Percentiles rank a stretch among this genome's conserved stretches.
phyloP scores from a whole-genome alignment of 1,139 yeast species.

The Diutina scorzettiae region DNA sequence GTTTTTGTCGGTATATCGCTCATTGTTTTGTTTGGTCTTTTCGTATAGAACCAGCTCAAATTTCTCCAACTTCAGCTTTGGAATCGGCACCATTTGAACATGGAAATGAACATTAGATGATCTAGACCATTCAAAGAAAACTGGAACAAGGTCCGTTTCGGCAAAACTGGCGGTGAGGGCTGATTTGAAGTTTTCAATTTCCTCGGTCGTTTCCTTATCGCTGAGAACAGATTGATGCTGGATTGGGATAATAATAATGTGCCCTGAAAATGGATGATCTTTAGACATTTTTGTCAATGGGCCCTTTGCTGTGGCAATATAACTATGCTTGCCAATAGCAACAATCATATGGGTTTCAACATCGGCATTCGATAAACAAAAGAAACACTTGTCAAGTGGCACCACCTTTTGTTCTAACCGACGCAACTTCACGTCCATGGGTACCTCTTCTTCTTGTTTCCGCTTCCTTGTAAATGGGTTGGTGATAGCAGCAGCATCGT shows the following conservation, averaged over 20 bases:
- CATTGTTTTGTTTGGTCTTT: conserved; percentile 37
- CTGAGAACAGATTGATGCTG: conserved; percentile 42
- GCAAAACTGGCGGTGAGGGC: conserved; percentile 36
- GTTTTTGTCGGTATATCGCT: conserved; percentile 26
- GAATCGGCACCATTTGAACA: conserved; percentile 52
- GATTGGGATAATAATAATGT: conserved; percentile 74
- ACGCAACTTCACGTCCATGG: conserved; percentile 9
- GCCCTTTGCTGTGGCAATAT: conserved; percentile 78
- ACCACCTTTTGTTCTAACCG: conserved; percentile 20
- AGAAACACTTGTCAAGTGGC: conserved; percentile 56
- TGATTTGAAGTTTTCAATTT: conserved; percentile 26
- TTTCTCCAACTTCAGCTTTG: conserved; percentile 14
- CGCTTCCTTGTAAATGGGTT: conserved; percentile 25
- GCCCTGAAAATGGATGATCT: conserved; percentile 55
- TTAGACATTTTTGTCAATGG: conserved; percentile 50
- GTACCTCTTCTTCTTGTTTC: background rate
- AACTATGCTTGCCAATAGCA: conserved; percentile 55
- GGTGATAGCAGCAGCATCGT: conserved; percentile 7
- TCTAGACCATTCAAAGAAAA: conserved; percentile 53
- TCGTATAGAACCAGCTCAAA: conserved; percentile 25
- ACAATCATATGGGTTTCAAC: conserved; percentile 74
- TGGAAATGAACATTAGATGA: conserved; percentile 51
- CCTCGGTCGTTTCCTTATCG: conserved; percentile 15
- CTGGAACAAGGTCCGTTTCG: conserved; percentile 22
- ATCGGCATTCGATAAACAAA: conserved; percentile 73